phyloP scores from a whole-genome alignment of 164 flowering plant species.

The Malania oleifera region DNA sequence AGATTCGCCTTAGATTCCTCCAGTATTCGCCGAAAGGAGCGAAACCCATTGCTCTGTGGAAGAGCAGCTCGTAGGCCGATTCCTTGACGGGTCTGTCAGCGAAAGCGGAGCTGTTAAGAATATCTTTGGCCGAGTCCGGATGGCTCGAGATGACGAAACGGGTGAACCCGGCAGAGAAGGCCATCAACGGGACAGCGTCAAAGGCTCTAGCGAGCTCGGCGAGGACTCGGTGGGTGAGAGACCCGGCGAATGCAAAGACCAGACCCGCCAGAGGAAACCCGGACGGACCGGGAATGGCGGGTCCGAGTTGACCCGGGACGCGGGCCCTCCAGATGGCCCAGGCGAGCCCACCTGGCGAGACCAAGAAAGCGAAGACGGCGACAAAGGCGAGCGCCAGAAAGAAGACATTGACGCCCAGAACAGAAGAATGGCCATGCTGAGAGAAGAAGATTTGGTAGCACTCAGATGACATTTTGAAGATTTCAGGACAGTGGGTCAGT shows the following conservation, averaged over 20 bases:
- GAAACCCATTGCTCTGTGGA: constrained; percentile 7
- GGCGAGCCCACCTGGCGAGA: constrained; percentile 1
- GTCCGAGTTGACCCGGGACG: background rate
- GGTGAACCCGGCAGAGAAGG: constrained; percentile 1
- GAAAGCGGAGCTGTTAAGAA: constrained; percentile 4
- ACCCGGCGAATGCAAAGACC: background rate
- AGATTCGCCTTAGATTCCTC: constrained; percentile 1
- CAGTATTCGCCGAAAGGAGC: constrained; percentile 3
- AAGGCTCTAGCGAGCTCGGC: background rate
- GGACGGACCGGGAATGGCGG: constrained; percentile 4
- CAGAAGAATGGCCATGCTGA: background rate
- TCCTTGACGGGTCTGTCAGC: constrained; percentile 4
- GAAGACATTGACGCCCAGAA: background rate
- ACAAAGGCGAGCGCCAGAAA: background rate
- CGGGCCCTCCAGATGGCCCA: background rate
- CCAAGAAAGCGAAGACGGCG: background rate
- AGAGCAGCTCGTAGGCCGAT: constrained; percentile 4
- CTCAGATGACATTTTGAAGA: background rate
- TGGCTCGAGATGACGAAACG: background rate
- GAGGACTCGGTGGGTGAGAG: constrained; percentile 1
- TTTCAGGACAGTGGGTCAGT: background rate
- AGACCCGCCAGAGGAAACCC: background rate
- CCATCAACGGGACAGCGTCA: constrained; percentile 1
- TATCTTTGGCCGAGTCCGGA: background rate
- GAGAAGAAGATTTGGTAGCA: background rate